Evolutionary conservation across 2,329 filamentous ascomycete species (phyloP).

Genomic region (Aotearoamyces nothofagi): DNA sequence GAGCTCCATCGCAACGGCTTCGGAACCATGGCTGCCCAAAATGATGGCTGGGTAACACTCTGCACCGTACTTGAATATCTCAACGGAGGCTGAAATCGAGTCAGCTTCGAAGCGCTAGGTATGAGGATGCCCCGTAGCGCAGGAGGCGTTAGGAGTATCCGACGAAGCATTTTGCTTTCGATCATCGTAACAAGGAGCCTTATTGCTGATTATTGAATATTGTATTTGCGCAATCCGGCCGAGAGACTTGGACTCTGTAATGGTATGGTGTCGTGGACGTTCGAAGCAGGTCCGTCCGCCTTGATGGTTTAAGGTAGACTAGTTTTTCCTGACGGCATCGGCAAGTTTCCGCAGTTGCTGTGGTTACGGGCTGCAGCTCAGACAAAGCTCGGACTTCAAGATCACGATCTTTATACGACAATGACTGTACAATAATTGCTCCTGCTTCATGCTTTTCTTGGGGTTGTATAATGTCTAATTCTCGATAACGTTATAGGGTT

Average conservation of each 20-base stretch:
- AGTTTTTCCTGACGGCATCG: no score
- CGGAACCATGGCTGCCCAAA: slow-evolving; percentile 58
- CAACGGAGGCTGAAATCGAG: no score
- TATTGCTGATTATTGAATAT: no score
- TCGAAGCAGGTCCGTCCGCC: no score
- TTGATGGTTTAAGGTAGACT: no score
- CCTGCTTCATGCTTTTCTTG: slow-evolving; percentile 4
- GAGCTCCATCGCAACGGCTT: slow-evolving; percentile 40
- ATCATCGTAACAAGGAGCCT: no score
- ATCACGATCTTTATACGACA: background rate
- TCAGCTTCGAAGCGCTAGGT: no score
- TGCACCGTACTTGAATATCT: slow-evolving; percentile 24
- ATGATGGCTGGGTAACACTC: slow-evolving; percentile 20
- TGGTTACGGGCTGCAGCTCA: background rate
- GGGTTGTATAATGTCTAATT: slow-evolving; percentile 19
- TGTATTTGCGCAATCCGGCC: no score
- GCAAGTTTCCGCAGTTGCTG: no score
- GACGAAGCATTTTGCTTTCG: slow-evolving; percentile 9
- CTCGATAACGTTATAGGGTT: slow-evolving; percentile 11
- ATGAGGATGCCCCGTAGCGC: slow-evolving; percentile 11
- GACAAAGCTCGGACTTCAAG: slow-evolving; percentile 1
- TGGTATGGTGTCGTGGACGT: no score
- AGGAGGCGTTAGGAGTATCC: slow-evolving; percentile 12
- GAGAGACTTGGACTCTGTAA: no score
- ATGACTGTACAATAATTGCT: slow-evolving; percentile 1